Evolutionary conservation across 2,329 filamentous ascomycete species (phyloP), one percentile per base, ranked within the genome.

Genomic region (Spiromastix sp.): DNA sequence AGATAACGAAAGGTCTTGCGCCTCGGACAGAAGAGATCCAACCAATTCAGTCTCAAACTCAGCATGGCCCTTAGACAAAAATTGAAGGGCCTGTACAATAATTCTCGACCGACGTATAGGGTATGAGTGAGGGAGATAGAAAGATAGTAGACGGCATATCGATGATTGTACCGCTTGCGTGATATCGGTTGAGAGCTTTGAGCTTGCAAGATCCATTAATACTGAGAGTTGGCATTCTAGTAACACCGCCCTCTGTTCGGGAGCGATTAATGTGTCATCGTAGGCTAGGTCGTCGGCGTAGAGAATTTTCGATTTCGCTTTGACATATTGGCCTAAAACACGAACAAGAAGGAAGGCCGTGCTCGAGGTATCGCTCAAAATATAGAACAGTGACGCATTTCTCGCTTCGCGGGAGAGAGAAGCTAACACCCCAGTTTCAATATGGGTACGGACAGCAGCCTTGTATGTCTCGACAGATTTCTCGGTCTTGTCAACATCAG

Each of bases 361-460:
- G 20, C 50, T 58, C 26, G 60, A 51, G 4, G 57, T 44, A 34
- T 61, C 47, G 28, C 58, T 55, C 35, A 49, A 56, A 3, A 52
- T 41, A 17, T 41, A 42, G 30, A 46, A 42, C 4, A 50, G 49
- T 12, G 55, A 52, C 6, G 43, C 45, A 7, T 46, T 49, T 4
- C 46, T 28, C 6, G 54, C 48, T 24, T 43, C 43, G 8, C 49
- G 47, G 1, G 46, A 36, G 9, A 58, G 47, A 22, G 56, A 42
- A 5, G 52, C 42, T 36, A 68, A 41, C 12, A 49, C 43, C 2
- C 58, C 64, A 13, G 51, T 44, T 4, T 54, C 45, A 20, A 67
- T 54, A 42, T 66, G 57, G 33, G 60, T 57, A 15, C 48, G 44
- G 24, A 68, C 57, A 4, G 64, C 59, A 27, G 58, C 54, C 24